phyloP scores from a whole-genome alignment of 495 filamentous ascomycete species.

The Immersiella caudata region DNA sequence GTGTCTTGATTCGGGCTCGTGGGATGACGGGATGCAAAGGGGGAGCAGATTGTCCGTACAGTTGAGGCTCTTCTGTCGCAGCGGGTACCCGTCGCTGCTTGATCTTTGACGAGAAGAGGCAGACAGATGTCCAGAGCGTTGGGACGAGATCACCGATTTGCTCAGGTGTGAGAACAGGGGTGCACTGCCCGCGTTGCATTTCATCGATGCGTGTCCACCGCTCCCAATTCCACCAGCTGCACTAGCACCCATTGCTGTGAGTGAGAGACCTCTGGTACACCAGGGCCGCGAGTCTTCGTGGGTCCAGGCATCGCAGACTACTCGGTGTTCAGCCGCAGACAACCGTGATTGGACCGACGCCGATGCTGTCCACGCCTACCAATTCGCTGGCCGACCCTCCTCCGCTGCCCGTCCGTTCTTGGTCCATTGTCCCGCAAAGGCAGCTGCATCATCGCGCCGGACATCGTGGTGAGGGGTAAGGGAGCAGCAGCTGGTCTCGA shows the following conservation, averaged over 20 bases:
- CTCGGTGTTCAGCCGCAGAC: slow-evolving; percentile 17
- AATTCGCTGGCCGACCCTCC: not conserved
- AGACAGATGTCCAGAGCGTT: not conserved
- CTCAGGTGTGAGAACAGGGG: slow-evolving; percentile 5
- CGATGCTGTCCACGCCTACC: slow-evolving; percentile 10
- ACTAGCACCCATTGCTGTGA: too few relatives aligned
- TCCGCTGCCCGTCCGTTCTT: not conserved
- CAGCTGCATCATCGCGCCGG: not conserved
- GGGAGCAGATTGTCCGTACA: slow-evolving; percentile 6
- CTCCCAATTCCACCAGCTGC: too few relatives aligned
- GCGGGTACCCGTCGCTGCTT: not conserved
- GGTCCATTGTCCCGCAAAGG: not conserved
- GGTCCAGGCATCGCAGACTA: not conserved
- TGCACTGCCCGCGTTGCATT: not conserved
- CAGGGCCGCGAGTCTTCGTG: too few relatives aligned
- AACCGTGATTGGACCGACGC: slow-evolving; percentile 22
- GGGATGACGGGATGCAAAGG: not conserved
- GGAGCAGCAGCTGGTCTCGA: not conserved
- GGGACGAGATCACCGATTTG: slow-evolving; percentile 10
- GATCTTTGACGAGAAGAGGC: not conserved
- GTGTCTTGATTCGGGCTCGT: not conserved
- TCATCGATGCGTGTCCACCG: not conserved
- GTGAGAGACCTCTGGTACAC: too few relatives aligned
- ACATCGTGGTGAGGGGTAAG: not conserved
- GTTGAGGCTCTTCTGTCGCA: slow-evolving; percentile 20